These are phyloP conservation scores for Colletotrichum ledebouriae DNA, from an alignment of 2,329 filamentous ascomycete genomes.

Conservation along the genomic window DNA sequence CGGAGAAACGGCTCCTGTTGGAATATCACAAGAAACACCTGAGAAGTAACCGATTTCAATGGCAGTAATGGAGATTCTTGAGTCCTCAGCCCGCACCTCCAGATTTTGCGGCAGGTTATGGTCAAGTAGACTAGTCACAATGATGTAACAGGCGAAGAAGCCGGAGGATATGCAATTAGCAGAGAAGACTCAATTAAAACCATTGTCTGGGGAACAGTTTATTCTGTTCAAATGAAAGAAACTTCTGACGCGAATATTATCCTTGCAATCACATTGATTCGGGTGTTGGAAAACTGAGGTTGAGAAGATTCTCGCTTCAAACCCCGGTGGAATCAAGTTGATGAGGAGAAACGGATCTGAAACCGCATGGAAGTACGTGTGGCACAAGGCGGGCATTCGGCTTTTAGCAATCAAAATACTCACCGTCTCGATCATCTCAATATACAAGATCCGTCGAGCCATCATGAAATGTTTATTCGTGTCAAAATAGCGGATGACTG, in stretches of 20 bases:
- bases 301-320: slow-evolving; percentile 35
- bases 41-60: neutral
- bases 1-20: neutral
- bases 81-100: no score
- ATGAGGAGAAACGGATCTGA: slow-evolving; percentile 39
- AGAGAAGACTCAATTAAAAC: no score
- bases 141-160: no score
- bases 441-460: slow-evolving; percentile 37
- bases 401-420: slow-evolving; percentile 39
- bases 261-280: slow-evolving; percentile 44
- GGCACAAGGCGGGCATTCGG: neutral
- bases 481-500: slow-evolving; percentile 34
- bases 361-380: neutral
- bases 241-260: slow-evolving; percentile 29
- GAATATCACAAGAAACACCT: neutral
- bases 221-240: no score
- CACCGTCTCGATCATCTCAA: slow-evolving; percentile 33
- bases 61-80: neutral
- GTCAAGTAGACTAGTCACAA: no score
- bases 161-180: no score
- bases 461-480: slow-evolving; percentile 43
- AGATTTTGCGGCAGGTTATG: slow-evolving; percentile 3
- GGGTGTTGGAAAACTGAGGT: slow-evolving; percentile 42
- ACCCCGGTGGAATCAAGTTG: slow-evolving; percentile 28
- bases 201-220: no score